Base-by-base conservation (phyloP, 2,329 filamentous ascomycete genomes). In the Cyphellophora europaea region DNA sequence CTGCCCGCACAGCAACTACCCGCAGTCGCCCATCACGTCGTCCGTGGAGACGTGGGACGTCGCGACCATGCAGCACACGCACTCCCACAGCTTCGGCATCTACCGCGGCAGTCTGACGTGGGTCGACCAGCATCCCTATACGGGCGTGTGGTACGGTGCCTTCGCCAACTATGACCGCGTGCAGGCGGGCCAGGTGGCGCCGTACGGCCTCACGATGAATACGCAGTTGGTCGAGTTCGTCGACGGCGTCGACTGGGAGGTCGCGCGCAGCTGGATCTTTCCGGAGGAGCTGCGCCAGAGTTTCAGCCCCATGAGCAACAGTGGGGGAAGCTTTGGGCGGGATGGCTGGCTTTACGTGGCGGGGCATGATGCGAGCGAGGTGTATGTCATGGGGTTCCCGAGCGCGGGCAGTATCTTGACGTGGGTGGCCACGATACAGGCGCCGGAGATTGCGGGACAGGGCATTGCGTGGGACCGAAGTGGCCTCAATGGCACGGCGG, bases 31-130 rank as follows among this genome's bases (percentile, higher is more conserved):
- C 11, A 30, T 32, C 27, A 37, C 35, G 16, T 37, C 35, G 3
- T 37, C 35, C 11, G 30, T 37, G n/a, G 35, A 37, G 16, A 30
- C 32, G 15, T 37, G 35, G 35, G 29, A 37, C 15, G 35, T 37
- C 10, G 17, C 19, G 11, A 37, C 35, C 11, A 32, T 37, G 35
- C 15, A 37, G 11, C 35, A 37, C 18, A 29, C 33, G 21, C 29
- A 30, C 15, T 27, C 27, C 4, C 17, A 37, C 13, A 32, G 29
- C 10, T 37, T 37, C 14, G 35, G 35, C 12, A 17, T 37, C 19
- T 14, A 33, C 30, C 19, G 30, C 12, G 35, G 35, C 8, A 37
- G 35, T 17, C 21, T 37, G 30, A 33, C 35, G 16, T 37, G 35
- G 35, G 19, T 37, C n/a, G 35, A 37, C 15, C 35, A 37, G 13